Percentiles rank a stretch among this genome's conserved stretches.
Evolutionary conservation across 2,329 filamentous ascomycete species (phyloP).

Genomic region (Coniochaeta sp.): DNA sequence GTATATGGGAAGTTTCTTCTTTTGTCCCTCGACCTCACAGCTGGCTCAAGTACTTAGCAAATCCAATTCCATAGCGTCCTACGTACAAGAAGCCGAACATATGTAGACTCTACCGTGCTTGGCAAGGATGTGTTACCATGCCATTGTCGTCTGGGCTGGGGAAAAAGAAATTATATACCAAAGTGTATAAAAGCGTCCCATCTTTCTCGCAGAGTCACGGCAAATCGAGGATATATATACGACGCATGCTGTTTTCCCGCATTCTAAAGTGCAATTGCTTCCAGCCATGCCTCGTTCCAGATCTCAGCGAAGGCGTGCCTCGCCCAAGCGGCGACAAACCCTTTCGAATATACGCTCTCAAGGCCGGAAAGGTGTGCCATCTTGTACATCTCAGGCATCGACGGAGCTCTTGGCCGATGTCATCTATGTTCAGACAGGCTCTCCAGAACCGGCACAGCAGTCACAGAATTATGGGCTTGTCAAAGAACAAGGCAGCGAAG

Average conservation of each 20-base stretch:
- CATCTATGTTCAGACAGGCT: neutral
- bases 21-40: neutral
- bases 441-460: neutral
- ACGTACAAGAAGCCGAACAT: too few relatives aligned
- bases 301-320: neutral
- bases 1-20: too few relatives aligned
- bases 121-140: too few relatives aligned
- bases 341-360: neutral
- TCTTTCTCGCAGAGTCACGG: too few relatives aligned
- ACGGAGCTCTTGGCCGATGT: neutral
- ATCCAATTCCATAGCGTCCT: too few relatives aligned
- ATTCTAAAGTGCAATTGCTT: too few relatives aligned
- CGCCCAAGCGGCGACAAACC: neutral
- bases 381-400: neutral
- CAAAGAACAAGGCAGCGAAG: neutral
- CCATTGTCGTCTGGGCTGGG: too few relatives aligned
- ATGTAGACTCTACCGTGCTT: too few relatives aligned
- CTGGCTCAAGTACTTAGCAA: neutral
- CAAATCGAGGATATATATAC: too few relatives aligned
- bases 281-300: neutral
- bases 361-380: neutral
- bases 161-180: too few relatives aligned
- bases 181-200: too few relatives aligned
- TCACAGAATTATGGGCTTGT: neutral
- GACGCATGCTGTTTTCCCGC: too few relatives aligned